Conservation (phyloP, 371 early-diverging fungal species). For the Mucor mucedo region DNA sequence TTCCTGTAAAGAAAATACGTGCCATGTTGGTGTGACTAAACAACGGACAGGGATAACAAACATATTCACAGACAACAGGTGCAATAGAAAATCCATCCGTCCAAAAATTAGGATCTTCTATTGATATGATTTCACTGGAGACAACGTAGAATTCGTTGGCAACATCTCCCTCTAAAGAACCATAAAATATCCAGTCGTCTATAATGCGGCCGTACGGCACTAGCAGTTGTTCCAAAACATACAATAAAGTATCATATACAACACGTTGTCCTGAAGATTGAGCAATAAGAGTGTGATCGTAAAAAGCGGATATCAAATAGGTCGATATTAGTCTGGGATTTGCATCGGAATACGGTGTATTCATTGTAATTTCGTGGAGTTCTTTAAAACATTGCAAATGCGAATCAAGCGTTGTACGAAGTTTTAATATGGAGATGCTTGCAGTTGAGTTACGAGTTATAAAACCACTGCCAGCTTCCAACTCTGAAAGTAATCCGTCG, state of each 20-base stretch:
- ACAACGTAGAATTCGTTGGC: slow-evolving; percentile 42
- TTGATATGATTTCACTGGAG: slow-evolving; percentile 18
- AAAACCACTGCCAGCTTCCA: slow-evolving; percentile 27
- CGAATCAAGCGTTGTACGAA: slow-evolving; percentile 10
- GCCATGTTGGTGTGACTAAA: slow-evolving; percentile 28
- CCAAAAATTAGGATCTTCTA: slow-evolving; percentile 30
- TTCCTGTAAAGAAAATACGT: slow-evolving; percentile 41
- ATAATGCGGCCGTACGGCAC: slow-evolving; percentile 38
- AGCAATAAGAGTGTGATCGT: slow-evolving; percentile 24
- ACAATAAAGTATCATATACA: slow-evolving; percentile 22
- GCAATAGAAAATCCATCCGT: slow-evolving; percentile 23
- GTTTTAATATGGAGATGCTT: slow-evolving; percentile 25
- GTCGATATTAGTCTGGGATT: slow-evolving; percentile 13
- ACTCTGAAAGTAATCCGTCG: slow-evolving; percentile 26
- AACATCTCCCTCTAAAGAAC: slow-evolving; percentile 33
- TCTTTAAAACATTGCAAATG: slow-evolving; percentile 19
- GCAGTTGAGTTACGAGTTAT: slow-evolving; percentile 12
- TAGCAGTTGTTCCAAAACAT: slow-evolving; percentile 29
- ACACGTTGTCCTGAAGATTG: slow-evolving; percentile 27
- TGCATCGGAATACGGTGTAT: slow-evolving; percentile 15
- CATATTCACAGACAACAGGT: not conserved
- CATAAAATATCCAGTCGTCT: slow-evolving; percentile 50
- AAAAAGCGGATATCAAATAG: slow-evolving; percentile 30
- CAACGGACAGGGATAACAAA: slow-evolving; percentile 32
- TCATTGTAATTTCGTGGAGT: slow-evolving; percentile 16